phyloP scores from a whole-genome alignment of 495 filamentous ascomycete genomes.

The Terfezia claveryi region DNA sequence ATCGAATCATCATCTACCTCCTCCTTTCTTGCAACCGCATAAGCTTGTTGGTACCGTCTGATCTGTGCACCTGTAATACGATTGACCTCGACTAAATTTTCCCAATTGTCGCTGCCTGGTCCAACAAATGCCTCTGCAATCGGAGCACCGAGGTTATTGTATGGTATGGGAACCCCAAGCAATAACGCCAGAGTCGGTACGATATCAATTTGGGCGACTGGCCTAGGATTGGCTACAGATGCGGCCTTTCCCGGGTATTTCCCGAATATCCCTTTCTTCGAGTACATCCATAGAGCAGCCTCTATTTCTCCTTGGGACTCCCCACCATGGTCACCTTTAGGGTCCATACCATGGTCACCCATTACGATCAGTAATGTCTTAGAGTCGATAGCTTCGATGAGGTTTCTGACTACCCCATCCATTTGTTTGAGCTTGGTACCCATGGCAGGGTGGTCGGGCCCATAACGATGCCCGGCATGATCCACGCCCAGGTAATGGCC shows the following conservation, averaged over 20 bases:
- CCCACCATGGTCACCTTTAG: slow-evolving; percentile 89
- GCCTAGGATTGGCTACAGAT: slow-evolving; percentile 49
- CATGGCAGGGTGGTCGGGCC: slow-evolving; percentile 84
- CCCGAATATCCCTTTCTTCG: slow-evolving; percentile 61
- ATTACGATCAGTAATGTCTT: slow-evolving; percentile 79
- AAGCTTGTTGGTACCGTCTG: slow-evolving; percentile 59
- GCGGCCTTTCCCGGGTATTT: slow-evolving; percentile 42
- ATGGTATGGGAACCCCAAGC: slow-evolving; percentile 79
- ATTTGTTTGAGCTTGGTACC: slow-evolving; percentile 75
- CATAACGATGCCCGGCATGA: slow-evolving; percentile 91
- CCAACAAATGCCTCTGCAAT: slow-evolving; percentile 88
- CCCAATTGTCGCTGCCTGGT: slow-evolving; percentile 31
- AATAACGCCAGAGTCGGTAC: slow-evolving; percentile 78
- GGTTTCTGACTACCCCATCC: slow-evolving; percentile 51
- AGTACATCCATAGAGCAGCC: slow-evolving; percentile 97
- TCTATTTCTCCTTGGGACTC: slow-evolving; percentile 90
- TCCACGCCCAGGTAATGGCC: slow-evolving; percentile 91
- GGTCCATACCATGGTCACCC: slow-evolving; percentile 97
- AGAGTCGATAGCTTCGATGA: slow-evolving; percentile 56
- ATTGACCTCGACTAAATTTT: slow-evolving; percentile 51
- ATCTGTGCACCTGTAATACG: slow-evolving; percentile 67
- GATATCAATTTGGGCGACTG: slow-evolving; percentile 86
- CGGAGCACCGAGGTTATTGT: slow-evolving; percentile 86
- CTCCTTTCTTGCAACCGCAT: slow-evolving; percentile 24
- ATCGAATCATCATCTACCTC: slow-evolving; percentile 4